Percentiles rank a stretch among this genome's conserved stretches.
These are phyloP conservation scores for Neophaeococcomyces aloes DNA, from an alignment of 2,329 filamentous ascomycete species.

Conservation along the genomic window DNA sequence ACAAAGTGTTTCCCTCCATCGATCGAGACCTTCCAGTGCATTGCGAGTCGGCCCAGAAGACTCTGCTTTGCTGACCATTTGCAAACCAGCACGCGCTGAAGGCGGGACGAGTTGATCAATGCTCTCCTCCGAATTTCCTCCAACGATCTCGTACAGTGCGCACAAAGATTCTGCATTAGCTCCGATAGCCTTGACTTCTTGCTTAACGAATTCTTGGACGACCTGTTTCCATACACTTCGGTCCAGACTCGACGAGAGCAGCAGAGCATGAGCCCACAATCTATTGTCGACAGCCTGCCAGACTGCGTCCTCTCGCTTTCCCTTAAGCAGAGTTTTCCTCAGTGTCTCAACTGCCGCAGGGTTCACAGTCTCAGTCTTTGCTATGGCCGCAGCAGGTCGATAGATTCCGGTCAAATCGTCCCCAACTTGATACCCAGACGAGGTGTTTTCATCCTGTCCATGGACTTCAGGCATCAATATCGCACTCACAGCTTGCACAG, in stretches of 20 bases:
- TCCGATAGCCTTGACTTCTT: slow-evolving; percentile 76
- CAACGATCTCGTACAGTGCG: slow-evolving; percentile 85
- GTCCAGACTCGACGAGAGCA: slow-evolving; percentile 73
- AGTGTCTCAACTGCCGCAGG: slow-evolving; percentile 59
- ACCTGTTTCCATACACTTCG: slow-evolving; percentile 76
- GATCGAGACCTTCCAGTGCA: slow-evolving; percentile 73
- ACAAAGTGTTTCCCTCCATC: slow-evolving; percentile 84
- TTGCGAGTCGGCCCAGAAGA: slow-evolving; percentile 55
- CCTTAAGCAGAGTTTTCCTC: slow-evolving; percentile 61
- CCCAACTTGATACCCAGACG: slow-evolving; percentile 27
- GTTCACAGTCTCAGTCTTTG: slow-evolving; percentile 58
- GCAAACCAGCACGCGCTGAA: slow-evolving; percentile 82
- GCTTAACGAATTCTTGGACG: slow-evolving; percentile 86
- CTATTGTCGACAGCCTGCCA: slow-evolving; percentile 90
- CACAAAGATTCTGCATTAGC: slow-evolving; percentile 78
- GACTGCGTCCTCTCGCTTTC: slow-evolving; percentile 80
- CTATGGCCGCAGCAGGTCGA: slow-evolving; percentile 26
- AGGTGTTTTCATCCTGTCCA: slow-evolving; percentile 17
- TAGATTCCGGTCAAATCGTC: slow-evolving; percentile 33
- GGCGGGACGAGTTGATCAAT: slow-evolving; percentile 90
- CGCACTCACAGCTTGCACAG: slow-evolving; percentile 64
- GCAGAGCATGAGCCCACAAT: slow-evolving; percentile 91
- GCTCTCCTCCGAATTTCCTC: slow-evolving; percentile 87
- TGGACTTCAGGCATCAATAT: slow-evolving; percentile 55
- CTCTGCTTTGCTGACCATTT: slow-evolving; percentile 71